phyloP scores from a whole-genome alignment of 2,329 filamentous ascomycete species.

The Ilyonectria sp. region DNA sequence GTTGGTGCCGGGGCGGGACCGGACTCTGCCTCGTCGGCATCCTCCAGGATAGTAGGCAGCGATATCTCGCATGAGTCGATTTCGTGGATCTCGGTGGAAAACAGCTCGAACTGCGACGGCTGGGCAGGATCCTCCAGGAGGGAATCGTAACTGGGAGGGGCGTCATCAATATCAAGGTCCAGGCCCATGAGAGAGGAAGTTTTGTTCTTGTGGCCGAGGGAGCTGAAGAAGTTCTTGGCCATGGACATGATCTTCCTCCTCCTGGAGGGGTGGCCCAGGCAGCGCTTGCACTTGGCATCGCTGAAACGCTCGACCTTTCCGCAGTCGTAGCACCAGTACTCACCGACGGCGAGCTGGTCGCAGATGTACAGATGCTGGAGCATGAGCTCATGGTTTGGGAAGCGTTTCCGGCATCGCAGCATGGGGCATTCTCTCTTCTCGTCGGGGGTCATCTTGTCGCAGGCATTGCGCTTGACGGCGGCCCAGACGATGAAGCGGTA shows the following conservation, averaged over 20 bases:
- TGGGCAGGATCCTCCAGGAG: conserved; percentile 50
- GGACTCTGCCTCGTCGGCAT: conserved; percentile 42
- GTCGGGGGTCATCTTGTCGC: conserved; percentile 61
- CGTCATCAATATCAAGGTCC: conserved; percentile 52
- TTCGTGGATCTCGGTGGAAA: conserved; percentile 66
- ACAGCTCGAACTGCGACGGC: conserved; percentile 58
- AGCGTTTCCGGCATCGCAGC: conserved; percentile 64
- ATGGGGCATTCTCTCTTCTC: conserved; percentile 68
- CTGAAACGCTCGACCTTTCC: conserved; percentile 66
- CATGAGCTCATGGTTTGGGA: conserved; percentile 68
- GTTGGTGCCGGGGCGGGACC: conserved; percentile 30
- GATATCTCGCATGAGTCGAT: conserved; percentile 65
- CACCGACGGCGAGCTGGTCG: conserved; percentile 62
- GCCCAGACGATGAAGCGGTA: conserved; percentile 71
- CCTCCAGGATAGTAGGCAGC: conserved; percentile 49
- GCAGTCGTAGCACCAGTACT: conserved; percentile 72
- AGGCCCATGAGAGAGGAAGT: conserved; percentile 45
- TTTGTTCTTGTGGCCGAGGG: conserved; percentile 65
- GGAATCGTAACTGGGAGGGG: conserved; percentile 65
- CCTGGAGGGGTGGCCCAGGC: conserved; percentile 65
- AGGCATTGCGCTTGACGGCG: conserved; percentile 69
- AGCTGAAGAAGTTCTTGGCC: conserved; percentile 69
- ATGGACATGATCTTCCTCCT: conserved; percentile 66
- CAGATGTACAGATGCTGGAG: conserved; percentile 67
- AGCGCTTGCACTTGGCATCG: conserved; percentile 66